Conservation (phyloP, 495 filamentous ascomycete genomes). For the Hyaloscypha hepaticicola region DNA sequence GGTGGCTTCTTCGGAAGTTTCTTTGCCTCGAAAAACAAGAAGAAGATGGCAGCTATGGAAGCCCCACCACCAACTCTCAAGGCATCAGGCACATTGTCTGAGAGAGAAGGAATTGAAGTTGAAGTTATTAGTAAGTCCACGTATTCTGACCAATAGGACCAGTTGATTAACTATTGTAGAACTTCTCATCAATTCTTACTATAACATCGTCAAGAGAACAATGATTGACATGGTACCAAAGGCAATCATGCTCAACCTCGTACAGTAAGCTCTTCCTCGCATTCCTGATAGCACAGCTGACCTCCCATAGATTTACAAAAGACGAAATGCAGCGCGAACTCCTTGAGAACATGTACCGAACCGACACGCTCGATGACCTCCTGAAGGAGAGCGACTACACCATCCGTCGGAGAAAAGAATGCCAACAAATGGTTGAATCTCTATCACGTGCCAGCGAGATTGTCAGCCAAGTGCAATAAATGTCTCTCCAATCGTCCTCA, state of each 20-base stretch:
- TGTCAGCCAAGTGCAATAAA: conserved; percentile 90
- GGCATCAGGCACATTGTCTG: conserved; percentile 85
- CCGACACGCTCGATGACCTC: conserved; percentile 83
- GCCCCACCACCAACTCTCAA: conserved; percentile 89
- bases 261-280: conserved; percentile 61
- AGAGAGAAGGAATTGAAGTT: conserved; percentile 91
- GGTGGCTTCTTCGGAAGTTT: conserved; percentile 94
- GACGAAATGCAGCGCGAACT: conserved; percentile 99
- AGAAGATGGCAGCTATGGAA: conserved; percentile 99
- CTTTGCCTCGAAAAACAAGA: conserved; percentile 98
- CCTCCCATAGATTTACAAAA: conserved; percentile 73
- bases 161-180: conserved; percentile 52
- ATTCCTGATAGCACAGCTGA: conserved; percentile 1
- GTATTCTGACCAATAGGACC: conserved; percentile 19
- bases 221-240: conserved; percentile 99
- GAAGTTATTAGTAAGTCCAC: conserved; percentile 92
- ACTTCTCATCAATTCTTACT: conserved; percentile 94
- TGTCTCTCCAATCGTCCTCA: not conserved
- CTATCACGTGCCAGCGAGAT: conserved; percentile 88
- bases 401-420: conserved; percentile 91
- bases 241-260: conserved; percentile 96
- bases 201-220: conserved; percentile 93
- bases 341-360: conserved; percentile 96
- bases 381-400: conserved; percentile 99
- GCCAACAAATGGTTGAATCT: conserved; percentile 98